Evolutionary conservation across 768 basidiomycete genomes (phyloP), one percentile per base, ranked within the genome.

Genomic region (Daedaleopsis nitida): DNA sequence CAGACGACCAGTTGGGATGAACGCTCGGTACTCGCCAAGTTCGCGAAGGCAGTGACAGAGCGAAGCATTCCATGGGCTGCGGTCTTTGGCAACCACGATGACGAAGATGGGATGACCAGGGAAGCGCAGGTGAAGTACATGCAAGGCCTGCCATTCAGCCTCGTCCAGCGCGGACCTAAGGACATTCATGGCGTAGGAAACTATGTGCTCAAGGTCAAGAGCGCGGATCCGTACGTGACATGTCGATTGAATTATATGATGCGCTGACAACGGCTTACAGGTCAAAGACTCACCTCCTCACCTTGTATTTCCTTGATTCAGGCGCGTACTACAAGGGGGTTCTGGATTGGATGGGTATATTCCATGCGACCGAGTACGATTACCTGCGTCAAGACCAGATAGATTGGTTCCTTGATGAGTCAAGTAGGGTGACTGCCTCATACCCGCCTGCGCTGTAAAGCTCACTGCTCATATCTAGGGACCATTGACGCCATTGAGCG

Each of bases 81-180:
- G 0, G 83, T 98, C 2, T 96, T 98, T 73, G 96, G 96, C 1
- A 98, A 99, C 69, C 96, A 99, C 73, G 96, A 98, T 66, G 83
- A 86, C 47, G 90, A 95, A 61, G 81, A 85, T 52, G 89, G 88
- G 14, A 66, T 80, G 66, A 66, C 76, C 32, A 86, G 87, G 64
- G 83, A 81, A 34, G 81, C 85, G 17, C 92, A 96, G 68, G 70
- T 93, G 60, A 76, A 78, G 62, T 74, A 88, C 66, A 83, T 94
- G 84, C 86, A 89, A 70, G 82, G 78, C 0, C 77, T 98, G 59
- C 96, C 96, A 0, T 97, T 95, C 70, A 94, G 88, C 55, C 74
- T 98, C 5, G 86, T 92, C 7, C 81, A 92, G 66, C 72, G 80
- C 8, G 96, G 96, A 1, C 95, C 96, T 3, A 83, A 84, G 64